Conservation (phyloP, 1,139 yeast species). For the Geotrichum restrictum region DNA sequence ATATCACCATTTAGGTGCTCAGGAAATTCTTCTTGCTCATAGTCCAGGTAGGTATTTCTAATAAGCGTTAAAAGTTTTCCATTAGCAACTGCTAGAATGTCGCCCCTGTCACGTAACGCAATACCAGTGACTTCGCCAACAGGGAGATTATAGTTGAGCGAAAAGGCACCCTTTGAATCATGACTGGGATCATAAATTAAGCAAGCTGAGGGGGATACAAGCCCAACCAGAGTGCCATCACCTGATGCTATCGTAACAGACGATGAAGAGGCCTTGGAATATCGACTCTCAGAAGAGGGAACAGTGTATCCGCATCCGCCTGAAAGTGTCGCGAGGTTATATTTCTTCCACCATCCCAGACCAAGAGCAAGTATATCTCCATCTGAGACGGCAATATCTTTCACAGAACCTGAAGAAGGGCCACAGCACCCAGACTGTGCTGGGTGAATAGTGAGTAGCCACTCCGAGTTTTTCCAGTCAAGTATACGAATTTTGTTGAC, state of each 20-base stretch:
- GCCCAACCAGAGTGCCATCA: constrained; percentile 12
- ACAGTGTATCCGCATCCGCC: constrained; percentile 34
- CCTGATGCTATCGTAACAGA: constrained; percentile 6
- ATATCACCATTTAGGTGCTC: not conserved
- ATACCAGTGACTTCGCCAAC: constrained; percentile 18
- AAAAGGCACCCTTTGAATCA: constrained; percentile 1
- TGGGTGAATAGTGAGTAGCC: constrained; percentile 38
- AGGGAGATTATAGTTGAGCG: constrained; percentile 14
- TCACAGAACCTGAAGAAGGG: constrained; percentile 24
- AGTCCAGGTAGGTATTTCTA: constrained; percentile 7
- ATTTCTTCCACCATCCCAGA: constrained; percentile 40
- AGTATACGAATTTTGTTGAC: constrained; percentile 34
- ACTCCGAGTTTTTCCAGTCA: constrained; percentile 37
- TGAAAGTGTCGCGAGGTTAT: constrained; percentile 26
- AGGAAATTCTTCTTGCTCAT: constrained; percentile 2
- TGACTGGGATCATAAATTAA: constrained; percentile 15
- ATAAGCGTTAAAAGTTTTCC: constrained; percentile 18
- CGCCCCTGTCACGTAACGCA: constrained; percentile 19
- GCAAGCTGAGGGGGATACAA: constrained; percentile 5
- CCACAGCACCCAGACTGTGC: constrained; percentile 26
- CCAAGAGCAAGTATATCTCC: constrained; percentile 37
- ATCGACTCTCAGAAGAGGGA: constrained; percentile 26
- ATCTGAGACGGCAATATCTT: constrained; percentile 32
- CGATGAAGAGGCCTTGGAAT: constrained; percentile 4
- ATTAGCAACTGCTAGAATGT: constrained; percentile 17